These are phyloP conservation scores for Rhododendron williamsianum DNA, from an alignment of 148 eudicot genomes.

Conservation along the genomic window DNA sequence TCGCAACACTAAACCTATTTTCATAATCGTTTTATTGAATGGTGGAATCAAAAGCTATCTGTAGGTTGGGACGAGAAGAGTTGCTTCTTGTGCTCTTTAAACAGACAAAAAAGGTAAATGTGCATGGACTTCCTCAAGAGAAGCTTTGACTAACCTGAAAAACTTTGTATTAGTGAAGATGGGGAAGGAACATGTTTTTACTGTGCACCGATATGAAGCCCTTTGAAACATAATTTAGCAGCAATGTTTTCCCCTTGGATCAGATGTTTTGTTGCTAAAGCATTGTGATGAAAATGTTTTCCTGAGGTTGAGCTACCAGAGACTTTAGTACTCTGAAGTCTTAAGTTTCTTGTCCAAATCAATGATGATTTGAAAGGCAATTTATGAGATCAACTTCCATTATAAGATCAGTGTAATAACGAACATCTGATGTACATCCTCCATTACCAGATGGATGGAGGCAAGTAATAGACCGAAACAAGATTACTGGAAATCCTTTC, in stretches of 20 bases:
- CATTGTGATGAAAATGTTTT: background rate
- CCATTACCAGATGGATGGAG: constrained; percentile 1
- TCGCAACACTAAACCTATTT: background rate
- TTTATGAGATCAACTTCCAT: background rate
- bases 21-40: background rate
- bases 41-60: background rate
- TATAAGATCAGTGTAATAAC: background rate
- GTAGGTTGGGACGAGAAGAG: background rate
- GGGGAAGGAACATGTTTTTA: background rate
- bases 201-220: background rate
- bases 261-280: background rate
- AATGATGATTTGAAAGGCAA: background rate
- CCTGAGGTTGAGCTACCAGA: no score
- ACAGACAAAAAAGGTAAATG: background rate
- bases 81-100: background rate
- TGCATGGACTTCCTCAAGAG: background rate
- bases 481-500: background rate
- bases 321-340: background rate
- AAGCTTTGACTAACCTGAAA: background rate
- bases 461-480: background rate
- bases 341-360: background rate
- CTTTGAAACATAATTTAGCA: background rate
- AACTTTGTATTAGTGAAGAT: background rate
- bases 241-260: background rate
- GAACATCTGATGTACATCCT: background rate